Conservation (phyloP, 495 filamentous ascomycete genomes). For the Penicillium manginii region DNA sequence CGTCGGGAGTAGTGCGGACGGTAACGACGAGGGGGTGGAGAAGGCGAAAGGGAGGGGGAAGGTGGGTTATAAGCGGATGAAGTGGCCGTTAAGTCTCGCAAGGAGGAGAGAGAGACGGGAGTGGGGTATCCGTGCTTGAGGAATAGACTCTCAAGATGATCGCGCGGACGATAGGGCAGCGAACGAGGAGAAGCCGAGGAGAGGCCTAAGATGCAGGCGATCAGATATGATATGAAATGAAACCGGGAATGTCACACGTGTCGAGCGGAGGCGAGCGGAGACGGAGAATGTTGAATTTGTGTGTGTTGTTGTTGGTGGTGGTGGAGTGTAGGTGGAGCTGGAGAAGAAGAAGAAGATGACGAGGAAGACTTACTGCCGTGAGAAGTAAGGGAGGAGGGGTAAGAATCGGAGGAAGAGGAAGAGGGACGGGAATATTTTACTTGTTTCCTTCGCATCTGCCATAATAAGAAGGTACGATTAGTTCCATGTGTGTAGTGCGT, state of each 20-base stretch:
- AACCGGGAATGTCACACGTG: constrained; percentile 44
- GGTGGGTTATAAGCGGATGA: constrained; percentile 61
- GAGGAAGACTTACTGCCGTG: constrained; percentile 15
- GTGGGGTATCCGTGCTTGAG: constrained; percentile 51
- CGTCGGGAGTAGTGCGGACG: constrained; percentile 22
- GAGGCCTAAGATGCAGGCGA: constrained; percentile 63
- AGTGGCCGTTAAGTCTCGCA: constrained; percentile 73
- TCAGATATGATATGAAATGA: constrained; percentile 55
- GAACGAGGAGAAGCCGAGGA: constrained; percentile 44
- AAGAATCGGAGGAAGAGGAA: constrained; percentile 30
- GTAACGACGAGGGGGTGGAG: constrained; percentile 4
- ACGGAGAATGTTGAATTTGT: constrained; percentile 29
- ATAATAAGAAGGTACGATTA: no score
- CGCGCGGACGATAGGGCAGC: constrained; percentile 74
- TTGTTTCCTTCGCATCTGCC: constrained; percentile 19
- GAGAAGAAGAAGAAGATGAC: constrained; percentile 42
- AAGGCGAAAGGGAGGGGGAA: constrained; percentile 24
- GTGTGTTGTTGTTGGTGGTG: constrained; percentile 30
- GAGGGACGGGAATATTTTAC: constrained; percentile 7
- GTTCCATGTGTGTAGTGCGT: constrained; percentile 11
- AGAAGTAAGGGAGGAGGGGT: constrained; percentile 19
- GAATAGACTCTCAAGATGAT: constrained; percentile 71
- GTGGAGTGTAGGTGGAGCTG: no score
- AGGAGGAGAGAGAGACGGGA: constrained; percentile 71
- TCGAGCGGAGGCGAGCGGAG: constrained; percentile 19